Conservation (phyloP, 805 yeast species). For the Yarrowia sp. region DNA sequence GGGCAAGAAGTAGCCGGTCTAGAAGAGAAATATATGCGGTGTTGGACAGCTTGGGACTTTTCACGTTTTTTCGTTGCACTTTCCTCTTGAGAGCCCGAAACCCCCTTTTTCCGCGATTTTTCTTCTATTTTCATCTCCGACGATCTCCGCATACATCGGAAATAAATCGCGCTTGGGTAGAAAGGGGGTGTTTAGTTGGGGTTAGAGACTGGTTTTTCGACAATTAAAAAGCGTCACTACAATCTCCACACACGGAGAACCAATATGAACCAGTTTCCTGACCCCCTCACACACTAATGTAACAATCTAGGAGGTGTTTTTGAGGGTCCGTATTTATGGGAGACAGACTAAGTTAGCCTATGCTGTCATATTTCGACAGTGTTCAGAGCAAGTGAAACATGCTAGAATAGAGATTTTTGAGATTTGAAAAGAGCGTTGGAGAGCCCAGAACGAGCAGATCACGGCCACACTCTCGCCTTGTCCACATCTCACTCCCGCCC, state of each 20-base stretch:
- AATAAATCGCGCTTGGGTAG: constrained; percentile 6
- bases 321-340: not conserved
- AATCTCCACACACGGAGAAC: not conserved
- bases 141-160: not conserved
- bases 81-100: too few species aligned
- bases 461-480: too few species aligned
- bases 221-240: not conserved
- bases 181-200: too few species aligned
- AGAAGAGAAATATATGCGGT: too few species aligned
- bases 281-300: not conserved
- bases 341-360: constrained; percentile 2
- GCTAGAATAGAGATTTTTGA: not conserved
- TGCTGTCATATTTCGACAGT: not conserved
- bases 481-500: not conserved
- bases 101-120: not conserved
- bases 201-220: too few species aligned
- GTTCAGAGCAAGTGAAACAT: constrained; percentile 6
- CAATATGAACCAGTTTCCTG: too few species aligned
- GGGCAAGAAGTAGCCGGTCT: too few species aligned
- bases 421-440: not conserved
- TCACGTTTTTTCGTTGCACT: not conserved
- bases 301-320: not conserved
- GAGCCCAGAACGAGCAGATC: not conserved
- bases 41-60: not conserved
- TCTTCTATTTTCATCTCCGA: not conserved